Evolutionary conservation across 441 rosid species (phyloP).

Genomic region (Euphorbia neoarborescens): DNA sequence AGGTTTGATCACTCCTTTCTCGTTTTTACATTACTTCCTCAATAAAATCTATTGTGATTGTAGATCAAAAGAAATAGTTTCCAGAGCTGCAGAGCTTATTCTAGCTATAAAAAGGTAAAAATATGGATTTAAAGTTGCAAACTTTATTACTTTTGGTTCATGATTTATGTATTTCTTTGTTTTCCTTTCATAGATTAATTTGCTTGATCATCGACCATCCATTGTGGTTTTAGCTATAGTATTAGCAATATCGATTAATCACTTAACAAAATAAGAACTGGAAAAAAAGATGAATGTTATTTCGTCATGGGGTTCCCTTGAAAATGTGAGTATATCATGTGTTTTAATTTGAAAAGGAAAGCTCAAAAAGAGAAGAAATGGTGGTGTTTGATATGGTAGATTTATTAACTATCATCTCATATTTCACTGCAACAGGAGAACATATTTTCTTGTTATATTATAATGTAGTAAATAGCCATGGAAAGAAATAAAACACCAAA

Average conservation of each 20-base stretch:
- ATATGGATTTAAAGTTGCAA: not conserved
- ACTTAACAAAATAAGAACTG: constrained; percentile 47
- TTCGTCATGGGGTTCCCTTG: constrained; percentile 44
- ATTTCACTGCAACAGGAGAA: constrained; percentile 48
- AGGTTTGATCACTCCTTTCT: constrained; percentile 64
- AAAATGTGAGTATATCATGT: constrained; percentile 35
- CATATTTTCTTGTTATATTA: constrained; percentile 44
- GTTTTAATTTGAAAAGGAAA: not conserved
- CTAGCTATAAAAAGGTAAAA: constrained; percentile 46
- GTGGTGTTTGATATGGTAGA: not conserved
- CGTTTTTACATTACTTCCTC: constrained; percentile 53
- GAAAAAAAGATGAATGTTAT: constrained; percentile 38
- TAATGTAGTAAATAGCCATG: constrained; percentile 50
- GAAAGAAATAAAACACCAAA: constrained; percentile 51
- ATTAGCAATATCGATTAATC: constrained; percentile 43
- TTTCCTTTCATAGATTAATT: constrained; percentile 39
- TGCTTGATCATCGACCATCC: constrained; percentile 59
- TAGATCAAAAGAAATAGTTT: constrained; percentile 33
- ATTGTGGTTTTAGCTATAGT: constrained; percentile 64
- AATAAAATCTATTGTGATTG: constrained; percentile 36
- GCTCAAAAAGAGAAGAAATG: not conserved
- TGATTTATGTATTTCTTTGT: constrained; percentile 10
- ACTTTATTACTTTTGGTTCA: not conserved
- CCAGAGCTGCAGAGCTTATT: constrained; percentile 41
- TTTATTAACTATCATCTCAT: constrained; percentile 16